phyloP scores from a whole-genome alignment of 768 basidiomycete species.

The Tubosaeta sp. region DNA sequence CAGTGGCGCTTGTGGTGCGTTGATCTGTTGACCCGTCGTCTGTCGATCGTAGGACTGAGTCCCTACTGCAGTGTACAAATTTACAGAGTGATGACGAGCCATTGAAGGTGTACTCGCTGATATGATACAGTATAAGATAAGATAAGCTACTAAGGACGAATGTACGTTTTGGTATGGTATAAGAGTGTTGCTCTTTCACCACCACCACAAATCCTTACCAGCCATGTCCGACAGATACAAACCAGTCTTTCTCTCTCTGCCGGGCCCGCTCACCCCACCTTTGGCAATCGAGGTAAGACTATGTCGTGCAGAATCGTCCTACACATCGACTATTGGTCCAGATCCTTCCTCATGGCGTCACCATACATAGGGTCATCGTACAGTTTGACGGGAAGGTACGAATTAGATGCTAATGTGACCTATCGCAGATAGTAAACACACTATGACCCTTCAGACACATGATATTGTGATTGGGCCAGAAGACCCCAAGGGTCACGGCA shows the following conservation, averaged over 20 bases:
- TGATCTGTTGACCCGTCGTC: not conserved
- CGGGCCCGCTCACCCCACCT: conserved; percentile 47
- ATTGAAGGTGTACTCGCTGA: not conserved
- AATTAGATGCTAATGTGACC: too few relatives aligned
- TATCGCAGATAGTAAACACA: not conserved
- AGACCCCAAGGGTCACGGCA: conserved; percentile 50
- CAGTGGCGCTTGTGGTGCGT: conserved; percentile 75
- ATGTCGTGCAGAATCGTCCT: conserved; percentile 1
- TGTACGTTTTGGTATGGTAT: not conserved
- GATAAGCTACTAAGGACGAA: not conserved
- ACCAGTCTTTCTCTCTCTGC: conserved; percentile 52
- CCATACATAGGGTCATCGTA: conserved; percentile 63
- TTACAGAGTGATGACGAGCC: conserved; percentile 15
- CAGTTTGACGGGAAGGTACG: conserved; percentile 61
- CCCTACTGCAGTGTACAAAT: conserved; percentile 24
- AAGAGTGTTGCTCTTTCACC: not conserved
- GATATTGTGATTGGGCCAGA: conserved; percentile 76
- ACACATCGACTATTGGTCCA: conserved; percentile 17
- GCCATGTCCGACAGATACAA: conserved; percentile 40
- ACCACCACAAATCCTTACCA: not conserved
- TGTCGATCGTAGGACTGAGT: not conserved
- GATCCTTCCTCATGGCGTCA: conserved; percentile 66
- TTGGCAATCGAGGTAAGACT: conserved; percentile 58
- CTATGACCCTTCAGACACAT: conserved; percentile 48
- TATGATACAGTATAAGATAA: conserved; percentile 10